These are phyloP conservation scores for Myriosclerotinia duriaeana DNA, from an alignment of 2,329 filamentous ascomycete genomes.

Conservation along the genomic window DNA sequence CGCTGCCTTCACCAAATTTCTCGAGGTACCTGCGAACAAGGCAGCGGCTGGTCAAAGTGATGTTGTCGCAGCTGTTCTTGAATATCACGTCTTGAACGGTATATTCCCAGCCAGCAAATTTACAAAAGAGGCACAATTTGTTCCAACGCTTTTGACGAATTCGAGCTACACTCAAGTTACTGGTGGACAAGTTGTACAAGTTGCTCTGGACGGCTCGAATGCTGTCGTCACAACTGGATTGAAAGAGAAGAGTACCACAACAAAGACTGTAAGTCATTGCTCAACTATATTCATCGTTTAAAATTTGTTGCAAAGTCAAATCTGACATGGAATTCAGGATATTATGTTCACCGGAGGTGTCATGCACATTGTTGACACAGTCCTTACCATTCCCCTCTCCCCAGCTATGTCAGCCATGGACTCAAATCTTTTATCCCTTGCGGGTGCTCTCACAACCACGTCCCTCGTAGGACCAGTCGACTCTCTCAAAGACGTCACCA, in stretches of 20 bases:
- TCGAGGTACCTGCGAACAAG: constrained; percentile 38
- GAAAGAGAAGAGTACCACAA: constrained; percentile 37
- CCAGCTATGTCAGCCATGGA: constrained; percentile 42
- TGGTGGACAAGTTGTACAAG: constrained; percentile 48
- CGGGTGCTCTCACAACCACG: constrained; percentile 41
- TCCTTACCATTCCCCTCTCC: constrained; percentile 49
- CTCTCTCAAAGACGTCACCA: constrained; percentile 52
- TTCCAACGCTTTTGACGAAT: constrained; percentile 47
- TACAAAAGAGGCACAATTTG: constrained; percentile 44
- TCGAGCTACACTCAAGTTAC: constrained; percentile 50
- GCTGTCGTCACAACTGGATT: constrained; percentile 20
- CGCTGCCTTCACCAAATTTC: constrained; percentile 43
- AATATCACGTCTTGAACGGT: constrained; percentile 43
- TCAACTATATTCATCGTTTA: constrained; percentile 31
- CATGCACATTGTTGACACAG: constrained; percentile 53
- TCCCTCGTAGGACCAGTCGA: constrained; percentile 42
- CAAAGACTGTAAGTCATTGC: constrained; percentile 46
- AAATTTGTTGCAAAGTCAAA: constrained; percentile 44
- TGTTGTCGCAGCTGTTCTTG: constrained; percentile 41
- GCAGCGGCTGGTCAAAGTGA: constrained; percentile 42
- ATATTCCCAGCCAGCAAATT: constrained; percentile 35
- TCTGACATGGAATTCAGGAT: constrained; percentile 41
- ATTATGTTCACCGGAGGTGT: constrained; percentile 51
- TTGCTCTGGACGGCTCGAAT: constrained; percentile 13
- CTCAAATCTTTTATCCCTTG: constrained; percentile 44